phyloP scores from a whole-genome alignment of 768 basidiomycete genomes.

The Tricholoma matsutake region DNA sequence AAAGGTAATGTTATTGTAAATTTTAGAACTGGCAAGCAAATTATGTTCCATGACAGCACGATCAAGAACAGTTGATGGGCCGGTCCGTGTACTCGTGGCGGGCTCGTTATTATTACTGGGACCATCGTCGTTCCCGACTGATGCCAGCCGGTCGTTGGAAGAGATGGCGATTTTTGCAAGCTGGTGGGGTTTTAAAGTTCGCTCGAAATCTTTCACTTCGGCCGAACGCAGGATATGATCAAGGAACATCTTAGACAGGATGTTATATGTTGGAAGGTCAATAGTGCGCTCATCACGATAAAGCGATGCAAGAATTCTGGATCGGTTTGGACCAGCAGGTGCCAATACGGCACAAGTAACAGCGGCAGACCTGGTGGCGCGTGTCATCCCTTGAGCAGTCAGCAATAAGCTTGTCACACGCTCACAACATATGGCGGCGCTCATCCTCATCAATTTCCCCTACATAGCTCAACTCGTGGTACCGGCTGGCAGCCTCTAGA shows the following conservation, averaged over 20 bases:
- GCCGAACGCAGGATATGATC: conserved; percentile 91
- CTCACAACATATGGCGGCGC: conserved; percentile 85
- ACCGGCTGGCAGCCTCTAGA: conserved; percentile 88
- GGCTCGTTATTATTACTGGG: conserved; percentile 45
- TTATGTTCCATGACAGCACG: conserved; percentile 99
- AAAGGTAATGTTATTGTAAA: conserved; percentile 98
- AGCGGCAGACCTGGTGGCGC: conserved; percentile 64
- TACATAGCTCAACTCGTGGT: conserved; percentile 92
- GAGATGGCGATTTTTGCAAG: conserved; percentile 88
- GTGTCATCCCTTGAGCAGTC: conserved; percentile 8
- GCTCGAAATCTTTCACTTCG: conserved; percentile 89
- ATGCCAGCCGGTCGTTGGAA: conserved; percentile 76
- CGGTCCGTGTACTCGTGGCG: conserved; percentile 72
- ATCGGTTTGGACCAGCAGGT: conserved; percentile 95
- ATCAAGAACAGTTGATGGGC: conserved; percentile 93
- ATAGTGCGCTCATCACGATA: conserved; percentile 90
- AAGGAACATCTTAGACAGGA: conserved; percentile 97
- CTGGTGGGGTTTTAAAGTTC: conserved; percentile 86
- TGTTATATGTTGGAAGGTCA: conserved; percentile 79
- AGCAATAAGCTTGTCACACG: conserved; percentile 9
- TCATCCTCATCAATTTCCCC: conserved; percentile 93
- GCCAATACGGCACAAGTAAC: conserved; percentile 96
- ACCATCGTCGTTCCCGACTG: conserved; percentile 58
- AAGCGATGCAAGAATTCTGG: conserved; percentile 86
- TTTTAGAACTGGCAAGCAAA: conserved; percentile 91